Evolutionary conservation across 208 protist genomes (phyloP), one percentile per base, ranked within the genome.

Genomic region (Crithidia fasciculata): DNA sequence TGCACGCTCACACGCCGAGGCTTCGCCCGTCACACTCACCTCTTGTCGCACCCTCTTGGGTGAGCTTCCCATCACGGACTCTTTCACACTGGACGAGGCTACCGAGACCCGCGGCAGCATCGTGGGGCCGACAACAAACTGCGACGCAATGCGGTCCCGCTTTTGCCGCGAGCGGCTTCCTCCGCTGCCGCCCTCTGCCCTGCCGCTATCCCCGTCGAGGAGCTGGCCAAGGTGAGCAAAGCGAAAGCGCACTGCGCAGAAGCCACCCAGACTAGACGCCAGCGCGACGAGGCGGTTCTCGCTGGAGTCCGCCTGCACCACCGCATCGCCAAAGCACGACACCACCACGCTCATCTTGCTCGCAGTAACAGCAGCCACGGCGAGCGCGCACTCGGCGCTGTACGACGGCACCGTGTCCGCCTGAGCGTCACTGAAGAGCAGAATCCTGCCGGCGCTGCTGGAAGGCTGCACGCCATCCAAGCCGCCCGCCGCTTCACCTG

Each of bases 311-410:
- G 57, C 53, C 13, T 72, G 63, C 41, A 47, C 60, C 64, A 63
- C 73, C 36, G 76, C 74, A 16, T 61, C 70, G 44, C 90, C 88
- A 72, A 95, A 95, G 54, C 84, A 76, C 44, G 80, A 87, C 37
- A 89, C 63, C 18, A 74, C 67, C 13, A 83, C 68, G 47, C 70
- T 56, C 52, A 84, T 69, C 74, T 84, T 74, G 44, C 68, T 76
- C 18, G 78, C 52, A 9, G 79, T 74, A 16, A 87, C 61, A 15
- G 79, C 81, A 2, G 86, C 80, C 39, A 85, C 77, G 28, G 87
- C 85, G 16, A 95, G 80, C 16, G 86, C 83, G 60, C 91, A 93
- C 69, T 96, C 89, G 5, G 86, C 65, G 45, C 71, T 77, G 69
- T 88, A 89, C 9, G 80, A 72, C 40, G 90, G 59, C 8, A 3